Evolutionary conservation across 371 early-diverging fungal species (phyloP).

Genomic region (Blakeslea trispora): DNA sequence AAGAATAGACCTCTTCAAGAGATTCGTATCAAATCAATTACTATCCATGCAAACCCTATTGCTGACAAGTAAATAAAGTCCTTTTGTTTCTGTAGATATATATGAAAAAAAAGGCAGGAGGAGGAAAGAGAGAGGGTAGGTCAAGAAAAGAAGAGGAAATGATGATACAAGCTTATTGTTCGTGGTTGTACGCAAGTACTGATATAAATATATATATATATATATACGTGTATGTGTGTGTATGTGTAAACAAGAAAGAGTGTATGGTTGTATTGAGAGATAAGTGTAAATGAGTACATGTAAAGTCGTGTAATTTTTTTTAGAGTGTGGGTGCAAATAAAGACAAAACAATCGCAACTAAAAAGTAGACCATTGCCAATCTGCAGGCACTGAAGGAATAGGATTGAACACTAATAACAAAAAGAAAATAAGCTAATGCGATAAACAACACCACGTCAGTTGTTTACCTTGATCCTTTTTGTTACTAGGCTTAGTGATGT

Average conservation of each 20-base stretch:
- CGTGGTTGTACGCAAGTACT: too few relatives aligned
- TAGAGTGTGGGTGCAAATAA: too few relatives aligned
- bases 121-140: too few relatives aligned
- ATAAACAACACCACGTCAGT: background rate
- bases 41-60: slow-evolving; percentile 96
- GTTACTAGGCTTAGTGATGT: slow-evolving; percentile 19
- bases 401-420: slow-evolving; percentile 21
- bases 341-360: slow-evolving; percentile 9
- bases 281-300: too few relatives aligned
- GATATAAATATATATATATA: background rate
- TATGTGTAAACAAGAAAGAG: too few relatives aligned
- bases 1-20: slow-evolving; percentile 85
- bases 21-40: slow-evolving; percentile 75
- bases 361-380: slow-evolving; percentile 42
- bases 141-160: too few relatives aligned
- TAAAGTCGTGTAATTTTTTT: too few relatives aligned
- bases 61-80: slow-evolving; percentile 62
- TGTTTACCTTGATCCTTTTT: slow-evolving; percentile 26
- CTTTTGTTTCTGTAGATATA: background rate
- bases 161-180: too few relatives aligned
- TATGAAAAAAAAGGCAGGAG: background rate
- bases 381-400: slow-evolving; percentile 33
- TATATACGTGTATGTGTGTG: background rate
- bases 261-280: too few relatives aligned
- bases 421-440: background rate